Base-by-base conservation (phyloP, 148 eudicot species). In the Polygonum maritimum region DNA sequence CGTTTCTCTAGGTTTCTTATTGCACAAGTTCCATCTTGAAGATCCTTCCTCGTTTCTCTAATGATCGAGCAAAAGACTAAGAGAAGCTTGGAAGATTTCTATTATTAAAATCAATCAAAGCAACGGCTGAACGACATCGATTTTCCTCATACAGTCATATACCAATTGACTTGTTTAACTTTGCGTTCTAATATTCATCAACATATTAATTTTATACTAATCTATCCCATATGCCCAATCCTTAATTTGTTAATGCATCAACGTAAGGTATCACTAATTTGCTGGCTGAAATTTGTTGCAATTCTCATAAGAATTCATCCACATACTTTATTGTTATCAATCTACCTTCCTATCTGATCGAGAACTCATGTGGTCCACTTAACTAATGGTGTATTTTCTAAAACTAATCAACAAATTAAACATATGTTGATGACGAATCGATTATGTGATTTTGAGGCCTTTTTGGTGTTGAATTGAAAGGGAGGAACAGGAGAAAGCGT, bases 61-160 rank as follows among this genome's bases (percentile, higher is more conserved):
- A 35, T 6, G 39, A 63, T 31, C 69, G 6, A 63, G 39, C 8
- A 12, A 33, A 45, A 81, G 80, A 84, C 82, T 74, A 76, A 80
- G 4, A 38, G 38, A 47, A 22, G 49, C 13, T 2, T 36, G 6
- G n/a, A 44, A 55, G 6, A 13, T 18, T 16, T 57, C 7, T 60
- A 21, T 54, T 7, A 54, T 15, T 54, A 18, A 54, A 18, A 22
- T 26, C 2, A 8, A 60, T 22, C 26, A 60, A 67, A 67, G 44
- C 71, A 18, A 14, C 71, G 21, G 31, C 1, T 26, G 31, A 26
- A 26, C 31, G 31, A 21, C 71, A 36, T 38, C 71, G 71, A 36
- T 67, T 67, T 36, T 67, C 45, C 44, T 67, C 71, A 67, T 67
- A 26, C 31, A 26, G 31, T 26, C 31, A 26, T 26, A 26, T 26